Evolutionary conservation across 495 filamentous ascomycete species (phyloP).

Genomic region (Penicillium angulare): DNA sequence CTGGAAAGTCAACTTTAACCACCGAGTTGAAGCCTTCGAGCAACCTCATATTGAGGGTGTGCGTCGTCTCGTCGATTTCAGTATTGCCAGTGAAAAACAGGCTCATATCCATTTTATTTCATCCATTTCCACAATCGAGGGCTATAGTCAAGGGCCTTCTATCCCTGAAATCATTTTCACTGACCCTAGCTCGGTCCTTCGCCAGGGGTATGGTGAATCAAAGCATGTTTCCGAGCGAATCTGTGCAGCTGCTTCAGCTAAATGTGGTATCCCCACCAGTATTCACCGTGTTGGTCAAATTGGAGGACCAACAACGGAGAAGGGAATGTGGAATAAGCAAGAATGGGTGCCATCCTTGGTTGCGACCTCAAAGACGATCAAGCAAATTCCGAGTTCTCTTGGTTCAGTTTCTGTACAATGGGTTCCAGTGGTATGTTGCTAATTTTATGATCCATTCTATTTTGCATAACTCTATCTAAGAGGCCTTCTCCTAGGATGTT

Average conservation of each 20-base stretch:
- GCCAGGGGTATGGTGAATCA: constrained; percentile 30
- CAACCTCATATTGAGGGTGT: constrained; percentile 51
- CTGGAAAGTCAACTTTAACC: constrained; percentile 62
- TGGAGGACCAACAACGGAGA: constrained; percentile 39
- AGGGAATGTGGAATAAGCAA: constrained; percentile 32
- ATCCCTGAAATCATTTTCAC: constrained; percentile 47
- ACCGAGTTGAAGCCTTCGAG: constrained; percentile 50
- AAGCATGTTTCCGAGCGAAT: constrained; percentile 55
- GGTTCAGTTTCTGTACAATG: constrained; percentile 7
- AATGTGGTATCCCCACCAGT: constrained; percentile 37
- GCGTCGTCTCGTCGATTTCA: constrained; percentile 49
- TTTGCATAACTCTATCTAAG: not conserved
- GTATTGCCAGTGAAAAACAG: constrained; percentile 28
- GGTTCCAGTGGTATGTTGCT: constrained; percentile 13
- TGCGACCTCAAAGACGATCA: constrained; percentile 16
- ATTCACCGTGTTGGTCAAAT: constrained; percentile 59
- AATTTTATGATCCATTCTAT: not conserved
- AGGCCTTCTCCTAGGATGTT: not conserved
- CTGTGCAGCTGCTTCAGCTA: constrained; percentile 40
- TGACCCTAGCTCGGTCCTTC: constrained; percentile 32
- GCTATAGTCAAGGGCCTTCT: constrained; percentile 8
- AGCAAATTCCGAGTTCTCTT: constrained; percentile 2
- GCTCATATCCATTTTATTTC: constrained; percentile 57
- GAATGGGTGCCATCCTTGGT: constrained; percentile 38
- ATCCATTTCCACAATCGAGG: constrained; percentile 46